These are phyloP conservation scores for Bruguiera parviflora DNA, from an alignment of 345 rosid genomes.

Conservation along the genomic window DNA sequence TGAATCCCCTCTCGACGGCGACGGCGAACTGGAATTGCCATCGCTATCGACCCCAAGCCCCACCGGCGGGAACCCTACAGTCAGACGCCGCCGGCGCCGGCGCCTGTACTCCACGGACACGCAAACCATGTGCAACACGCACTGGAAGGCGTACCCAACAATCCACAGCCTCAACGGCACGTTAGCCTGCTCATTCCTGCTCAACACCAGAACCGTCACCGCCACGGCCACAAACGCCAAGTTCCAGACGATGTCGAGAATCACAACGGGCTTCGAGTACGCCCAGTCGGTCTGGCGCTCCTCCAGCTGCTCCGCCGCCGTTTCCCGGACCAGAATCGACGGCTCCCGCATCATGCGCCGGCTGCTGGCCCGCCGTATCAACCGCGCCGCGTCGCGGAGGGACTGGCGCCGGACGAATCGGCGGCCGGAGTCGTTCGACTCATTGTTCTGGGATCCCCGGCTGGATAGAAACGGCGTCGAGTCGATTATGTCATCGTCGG, in stretches of 20 bases:
- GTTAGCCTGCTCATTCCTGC: slow-evolving; percentile 56
- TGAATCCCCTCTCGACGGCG: slow-evolving; percentile 46
- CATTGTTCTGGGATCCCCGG: slow-evolving; percentile 21
- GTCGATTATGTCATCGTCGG: slow-evolving; percentile 55
- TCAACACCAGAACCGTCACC: slow-evolving; percentile 48
- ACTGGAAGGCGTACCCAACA: slow-evolving; percentile 73
- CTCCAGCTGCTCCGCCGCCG: slow-evolving; percentile 96
- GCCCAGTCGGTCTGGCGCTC: slow-evolving; percentile 99
- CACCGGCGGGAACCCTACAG: slow-evolving; percentile 19
- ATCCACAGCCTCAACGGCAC: slow-evolving; percentile 91
- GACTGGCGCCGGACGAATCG: slow-evolving; percentile 64
- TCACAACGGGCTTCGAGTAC: slow-evolving; percentile 86
- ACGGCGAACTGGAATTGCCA: slow-evolving; percentile 45
- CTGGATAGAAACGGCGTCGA: slow-evolving; percentile 57
- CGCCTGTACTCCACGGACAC: slow-evolving; percentile 75
- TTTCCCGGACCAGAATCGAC: slow-evolving; percentile 83
- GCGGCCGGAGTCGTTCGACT: slow-evolving; percentile 16
- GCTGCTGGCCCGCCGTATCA: slow-evolving; percentile 85
- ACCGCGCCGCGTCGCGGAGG: slow-evolving; percentile 75
- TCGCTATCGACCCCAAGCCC: slow-evolving; percentile 36
- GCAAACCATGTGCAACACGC: slow-evolving; percentile 81
- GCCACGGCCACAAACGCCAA: slow-evolving; percentile 81
- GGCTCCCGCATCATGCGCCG: slow-evolving; percentile 89
- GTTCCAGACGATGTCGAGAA: slow-evolving; percentile 82
- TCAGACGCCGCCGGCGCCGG: slow-evolving; percentile 46